phyloP scores from a whole-genome alignment of 2,329 filamentous ascomycete species.

The Moelleriella libera region DNA sequence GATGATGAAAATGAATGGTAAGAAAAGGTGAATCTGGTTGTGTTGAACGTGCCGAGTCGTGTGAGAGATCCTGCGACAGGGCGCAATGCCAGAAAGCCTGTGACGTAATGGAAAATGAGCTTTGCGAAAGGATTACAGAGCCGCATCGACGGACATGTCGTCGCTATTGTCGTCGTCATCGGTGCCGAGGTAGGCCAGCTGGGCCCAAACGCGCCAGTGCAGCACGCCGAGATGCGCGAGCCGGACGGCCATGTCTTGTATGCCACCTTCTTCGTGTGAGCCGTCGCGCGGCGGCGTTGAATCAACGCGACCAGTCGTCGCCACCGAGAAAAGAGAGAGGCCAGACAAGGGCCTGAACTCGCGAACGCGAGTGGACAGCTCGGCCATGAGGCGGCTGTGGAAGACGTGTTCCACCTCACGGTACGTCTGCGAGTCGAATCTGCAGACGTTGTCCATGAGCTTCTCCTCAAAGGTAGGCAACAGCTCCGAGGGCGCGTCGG shows the following conservation, averaged over 20 bases:
- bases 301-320: slow-evolving; percentile 34
- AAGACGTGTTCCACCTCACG: slow-evolving; percentile 34
- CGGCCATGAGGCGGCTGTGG: slow-evolving; percentile 31
- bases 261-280: slow-evolving; percentile 34
- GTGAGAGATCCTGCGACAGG: too few relatives aligned
- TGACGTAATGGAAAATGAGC: too few relatives aligned
- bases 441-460: slow-evolving; percentile 28
- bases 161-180: slow-evolving; percentile 21
- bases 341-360: slow-evolving; percentile 39
- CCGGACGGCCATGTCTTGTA: slow-evolving; percentile 59
- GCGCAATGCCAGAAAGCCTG: too few relatives aligned
- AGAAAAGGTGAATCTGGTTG: too few relatives aligned
- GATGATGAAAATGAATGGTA: too few relatives aligned
- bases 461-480: slow-evolving; percentile 35
- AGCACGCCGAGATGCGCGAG: slow-evolving; percentile 73
- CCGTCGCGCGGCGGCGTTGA: slow-evolving; percentile 18
- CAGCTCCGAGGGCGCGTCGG: slow-evolving; percentile 32
- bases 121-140: background rate
- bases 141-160: slow-evolving; percentile 16
- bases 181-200: slow-evolving; percentile 50
- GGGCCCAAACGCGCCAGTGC: slow-evolving; percentile 82
- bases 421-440: slow-evolving; percentile 28
- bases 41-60: too few relatives aligned
- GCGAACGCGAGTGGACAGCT: slow-evolving; percentile 33
- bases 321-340: slow-evolving; percentile 38